Percentiles rank a stretch among this genome's conserved stretches.
Conservation (phyloP, 805 yeast genomes). For the Millerozyma miso region DNA sequence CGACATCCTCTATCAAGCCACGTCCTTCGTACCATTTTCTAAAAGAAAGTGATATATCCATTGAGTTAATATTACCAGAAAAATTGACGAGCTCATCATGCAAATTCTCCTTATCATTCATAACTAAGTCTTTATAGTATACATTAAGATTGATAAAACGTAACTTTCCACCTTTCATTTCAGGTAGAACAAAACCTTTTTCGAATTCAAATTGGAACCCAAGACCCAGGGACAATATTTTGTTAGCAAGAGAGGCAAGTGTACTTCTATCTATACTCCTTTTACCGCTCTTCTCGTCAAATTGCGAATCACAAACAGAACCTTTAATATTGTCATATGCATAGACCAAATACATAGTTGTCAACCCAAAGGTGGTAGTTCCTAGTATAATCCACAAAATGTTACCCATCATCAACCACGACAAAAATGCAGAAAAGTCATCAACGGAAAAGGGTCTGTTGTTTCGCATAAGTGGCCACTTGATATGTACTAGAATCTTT, state of each 20-base stretch:
- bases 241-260: conserved; percentile 29
- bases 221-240: conserved; percentile 36
- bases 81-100: conserved; percentile 16
- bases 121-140: conserved; percentile 2
- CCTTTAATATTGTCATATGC: conserved; percentile 25
- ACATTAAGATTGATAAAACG: conserved; percentile 39
- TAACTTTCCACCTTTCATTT: conserved; percentile 48
- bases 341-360: conserved; percentile 42
- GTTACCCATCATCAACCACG: conserved; percentile 57
- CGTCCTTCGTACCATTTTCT: conserved; percentile 54
- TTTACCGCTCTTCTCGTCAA: conserved; percentile 2
- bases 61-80: conserved; percentile 35
- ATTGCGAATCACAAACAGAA: conserved; percentile 20
- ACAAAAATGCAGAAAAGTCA: conserved; percentile 50
- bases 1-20: conserved; percentile 48
- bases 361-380: conserved; percentile 53
- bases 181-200: conserved; percentile 36
- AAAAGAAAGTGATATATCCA: conserved; percentile 45
- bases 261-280: conserved; percentile 20
- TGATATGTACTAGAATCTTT: conserved; percentile 33
- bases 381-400: conserved; percentile 52
- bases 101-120: background rate
- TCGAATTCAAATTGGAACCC: conserved; percentile 35
- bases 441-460: conserved; percentile 46
- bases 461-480: conserved; percentile 48